phyloP scores from a whole-genome alignment of 352 stramenopile genomes.

The Phytophthora aleatoria region DNA sequence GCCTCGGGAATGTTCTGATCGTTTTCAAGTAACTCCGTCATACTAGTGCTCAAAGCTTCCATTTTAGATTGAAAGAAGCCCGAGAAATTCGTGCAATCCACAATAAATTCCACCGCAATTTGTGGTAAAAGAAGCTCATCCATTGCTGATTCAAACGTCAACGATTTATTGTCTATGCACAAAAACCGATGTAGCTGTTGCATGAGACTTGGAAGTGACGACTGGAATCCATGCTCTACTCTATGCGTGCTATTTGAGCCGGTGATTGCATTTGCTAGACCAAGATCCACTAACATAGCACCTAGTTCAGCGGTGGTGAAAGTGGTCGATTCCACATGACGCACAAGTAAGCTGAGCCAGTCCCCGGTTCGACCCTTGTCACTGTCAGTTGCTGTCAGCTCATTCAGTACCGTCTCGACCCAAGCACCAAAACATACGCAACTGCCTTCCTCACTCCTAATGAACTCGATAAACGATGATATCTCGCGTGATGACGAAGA shows the following conservation, averaged over 20 bases:
- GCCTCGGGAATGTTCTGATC: too few species aligned
- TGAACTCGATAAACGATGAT: slow-evolving; percentile 1
- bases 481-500: not conserved
- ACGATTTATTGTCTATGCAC: not conserved
- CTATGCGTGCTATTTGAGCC: not conserved
- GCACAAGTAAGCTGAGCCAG: not conserved
- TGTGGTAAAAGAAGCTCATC: not conserved
- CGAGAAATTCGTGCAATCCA: too few species aligned
- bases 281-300: slow-evolving; percentile 16
- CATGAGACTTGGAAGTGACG: slow-evolving; percentile 13
- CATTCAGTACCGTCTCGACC: not conserved
- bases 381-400: not conserved
- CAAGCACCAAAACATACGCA: slow-evolving; percentile 12
- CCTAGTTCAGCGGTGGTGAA: slow-evolving; percentile 11
- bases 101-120: not conserved
- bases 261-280: slow-evolving; percentile 3
- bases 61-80: too few species aligned
- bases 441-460: not conserved
- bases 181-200: slow-evolving; percentile 15
- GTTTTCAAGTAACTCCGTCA: too few species aligned
- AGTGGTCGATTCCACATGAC: slow-evolving; percentile 8
- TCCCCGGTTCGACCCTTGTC: not conserved
- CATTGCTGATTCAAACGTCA: not conserved
- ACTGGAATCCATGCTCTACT: not conserved
- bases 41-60: too few species aligned